Evolutionary conservation across 352 stramenopile species (phyloP).

Genomic region (Pythium monospermum): DNA sequence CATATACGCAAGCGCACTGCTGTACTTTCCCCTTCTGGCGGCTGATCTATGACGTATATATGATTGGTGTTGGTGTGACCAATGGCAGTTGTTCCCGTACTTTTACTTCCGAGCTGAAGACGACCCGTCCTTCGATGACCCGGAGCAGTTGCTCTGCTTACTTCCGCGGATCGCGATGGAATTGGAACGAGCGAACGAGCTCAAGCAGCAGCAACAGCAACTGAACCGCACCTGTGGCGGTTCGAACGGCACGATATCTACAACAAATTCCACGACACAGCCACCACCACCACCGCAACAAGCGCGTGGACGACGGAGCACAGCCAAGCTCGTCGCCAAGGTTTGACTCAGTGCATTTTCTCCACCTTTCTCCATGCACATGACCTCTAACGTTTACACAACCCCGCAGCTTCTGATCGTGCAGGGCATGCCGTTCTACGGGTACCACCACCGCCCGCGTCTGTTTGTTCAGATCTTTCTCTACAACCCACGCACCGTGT

Average conservation of each 20-base stretch:
- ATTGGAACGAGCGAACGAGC: conserved; percentile 48
- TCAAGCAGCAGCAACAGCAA: conserved; percentile 39
- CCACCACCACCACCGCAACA: not conserved
- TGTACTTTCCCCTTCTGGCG: too few relatives aligned
- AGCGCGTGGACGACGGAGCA: not conserved
- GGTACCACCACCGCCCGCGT: conserved; percentile 65
- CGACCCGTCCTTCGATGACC: conserved; percentile 62
- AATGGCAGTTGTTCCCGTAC: conserved; percentile 86
- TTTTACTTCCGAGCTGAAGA: conserved; percentile 83
- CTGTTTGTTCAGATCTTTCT: conserved; percentile 89
- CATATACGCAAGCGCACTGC: too few relatives aligned
- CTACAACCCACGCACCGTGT: conserved; percentile 69
- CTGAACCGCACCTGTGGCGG: conserved; percentile 8
- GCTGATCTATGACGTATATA: conserved; percentile 1
- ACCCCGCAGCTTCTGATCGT: conserved; percentile 84
- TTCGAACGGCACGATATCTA: not conserved
- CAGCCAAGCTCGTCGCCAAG: conserved; percentile 60
- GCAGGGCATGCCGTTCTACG: conserved; percentile 86
- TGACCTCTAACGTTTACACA: too few relatives aligned
- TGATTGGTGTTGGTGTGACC: not conserved
- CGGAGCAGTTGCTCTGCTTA: conserved; percentile 42
- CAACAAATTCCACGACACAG: not conserved
- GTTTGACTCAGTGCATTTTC: too few relatives aligned
- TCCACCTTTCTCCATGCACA: too few relatives aligned
- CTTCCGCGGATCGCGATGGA: conserved; percentile 70